These are phyloP conservation scores for Phaseolus coccineus DNA, from an alignment of 331 rosid genomes.

Conservation along the genomic window DNA sequence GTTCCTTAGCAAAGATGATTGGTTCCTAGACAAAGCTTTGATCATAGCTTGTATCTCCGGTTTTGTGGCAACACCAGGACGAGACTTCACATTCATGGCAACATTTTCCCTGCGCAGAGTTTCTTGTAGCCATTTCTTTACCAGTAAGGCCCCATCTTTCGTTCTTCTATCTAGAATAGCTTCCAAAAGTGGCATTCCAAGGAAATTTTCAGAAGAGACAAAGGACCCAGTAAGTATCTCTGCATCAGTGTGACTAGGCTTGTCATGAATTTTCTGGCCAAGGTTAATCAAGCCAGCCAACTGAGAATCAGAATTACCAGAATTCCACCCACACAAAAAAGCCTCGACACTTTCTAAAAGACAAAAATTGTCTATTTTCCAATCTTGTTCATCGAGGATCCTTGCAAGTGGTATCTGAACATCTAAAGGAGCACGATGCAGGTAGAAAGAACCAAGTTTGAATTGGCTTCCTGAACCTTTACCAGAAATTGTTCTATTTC, in stretches of 20 bases:
- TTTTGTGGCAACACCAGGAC: slow-evolving; percentile 67
- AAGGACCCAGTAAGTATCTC: slow-evolving; percentile 72
- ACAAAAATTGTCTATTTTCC: slow-evolving; percentile 53
- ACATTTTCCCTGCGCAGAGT: slow-evolving; percentile 68
- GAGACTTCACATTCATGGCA: slow-evolving; percentile 67
- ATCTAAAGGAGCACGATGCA: slow-evolving; percentile 79
- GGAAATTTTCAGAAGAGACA: slow-evolving; percentile 77
- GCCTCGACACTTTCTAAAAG: slow-evolving; percentile 76
- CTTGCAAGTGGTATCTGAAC: slow-evolving; percentile 83
- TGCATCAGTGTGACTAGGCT: slow-evolving; percentile 45
- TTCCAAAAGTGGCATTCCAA: slow-evolving; percentile 84
- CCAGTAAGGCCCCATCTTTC: slow-evolving; percentile 77
- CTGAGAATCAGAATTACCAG: slow-evolving; percentile 64
- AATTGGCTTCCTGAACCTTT: slow-evolving; percentile 65
- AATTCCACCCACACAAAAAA: slow-evolving; percentile 83
- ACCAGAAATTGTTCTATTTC: slow-evolving; percentile 55
- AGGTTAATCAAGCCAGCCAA: slow-evolving; percentile 61
- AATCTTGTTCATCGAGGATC: slow-evolving; percentile 66
- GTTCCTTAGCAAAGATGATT: slow-evolving; percentile 74
- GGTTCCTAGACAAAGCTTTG: slow-evolving; percentile 75
- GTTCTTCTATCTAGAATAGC: slow-evolving; percentile 85
- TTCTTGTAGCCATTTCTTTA: slow-evolving; percentile 97
- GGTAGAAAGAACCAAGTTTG: slow-evolving; percentile 58
- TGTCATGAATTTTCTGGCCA: slow-evolving; percentile 58
- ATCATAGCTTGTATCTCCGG: slow-evolving; percentile 78